A percentile compares a stretch with the other conserved stretches of the same genome.
These are phyloP conservation scores for Hypoxylon crocopeplum DNA, from an alignment of 495 filamentous ascomycete genomes.

Conservation along the genomic window DNA sequence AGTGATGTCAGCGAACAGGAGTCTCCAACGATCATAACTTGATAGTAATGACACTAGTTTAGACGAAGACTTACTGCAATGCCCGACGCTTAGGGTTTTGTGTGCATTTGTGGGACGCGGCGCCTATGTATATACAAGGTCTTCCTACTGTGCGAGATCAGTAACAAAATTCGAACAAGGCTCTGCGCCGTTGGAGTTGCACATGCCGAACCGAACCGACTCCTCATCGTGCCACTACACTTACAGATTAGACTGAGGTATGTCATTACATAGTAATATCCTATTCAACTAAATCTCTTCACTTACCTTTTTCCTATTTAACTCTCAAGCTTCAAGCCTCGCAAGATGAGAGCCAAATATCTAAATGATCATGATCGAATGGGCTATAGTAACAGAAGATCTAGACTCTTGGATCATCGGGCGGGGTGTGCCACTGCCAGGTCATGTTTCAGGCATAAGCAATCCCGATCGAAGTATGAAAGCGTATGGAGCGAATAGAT, in stretches of 20 bases:
- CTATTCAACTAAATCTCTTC: too few species aligned
- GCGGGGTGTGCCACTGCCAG: conserved; percentile 9
- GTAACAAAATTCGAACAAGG: background rate
- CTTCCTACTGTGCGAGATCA: background rate
- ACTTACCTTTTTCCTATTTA: too few species aligned
- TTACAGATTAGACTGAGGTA: too few species aligned
- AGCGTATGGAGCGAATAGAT: conserved; percentile 10
- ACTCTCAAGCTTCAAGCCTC: too few species aligned
- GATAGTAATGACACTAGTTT: conserved; percentile 4
- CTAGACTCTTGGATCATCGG: conserved; percentile 8
- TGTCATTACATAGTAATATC: too few species aligned
- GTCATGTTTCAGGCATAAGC: conserved; percentile 30
- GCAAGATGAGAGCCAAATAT: too few species aligned
- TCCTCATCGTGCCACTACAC: background rate
- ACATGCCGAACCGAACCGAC: background rate
- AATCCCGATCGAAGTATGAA: conserved; percentile 22
- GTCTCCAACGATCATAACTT: conserved; percentile 8
- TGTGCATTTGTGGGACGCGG: conserved; percentile 11
- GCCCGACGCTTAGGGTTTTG: too few species aligned
- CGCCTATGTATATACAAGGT: background rate
- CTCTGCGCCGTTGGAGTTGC: background rate
- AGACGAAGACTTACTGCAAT: background rate
- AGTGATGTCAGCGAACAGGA: conserved; percentile 23
- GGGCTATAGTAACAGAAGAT: background rate
- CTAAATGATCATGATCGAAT: too few species aligned